Percentiles rank a stretch among this genome's conserved stretches.
These are phyloP conservation scores for Lobosporangium transversale DNA, from an alignment of 192 early-diverging fungal species.

Conservation along the genomic window DNA sequence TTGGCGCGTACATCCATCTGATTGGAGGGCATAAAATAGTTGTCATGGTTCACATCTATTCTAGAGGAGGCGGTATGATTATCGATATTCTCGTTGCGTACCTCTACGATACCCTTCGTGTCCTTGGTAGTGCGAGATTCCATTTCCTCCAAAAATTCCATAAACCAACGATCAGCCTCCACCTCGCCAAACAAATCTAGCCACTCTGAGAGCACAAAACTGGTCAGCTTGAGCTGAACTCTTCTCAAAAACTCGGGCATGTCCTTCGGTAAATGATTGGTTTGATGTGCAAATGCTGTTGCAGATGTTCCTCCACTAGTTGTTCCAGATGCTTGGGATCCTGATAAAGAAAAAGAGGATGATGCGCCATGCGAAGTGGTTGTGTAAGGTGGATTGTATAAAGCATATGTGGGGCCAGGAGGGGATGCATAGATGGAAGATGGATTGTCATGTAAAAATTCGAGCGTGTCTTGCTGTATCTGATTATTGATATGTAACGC, in stretches of 20 bases:
- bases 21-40: slow-evolving; percentile 13
- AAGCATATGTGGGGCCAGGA: slow-evolving; percentile 28
- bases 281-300: slow-evolving; percentile 25
- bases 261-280: slow-evolving; percentile 18
- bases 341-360: slow-evolving; percentile 10
- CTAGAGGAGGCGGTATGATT: too few relatives aligned
- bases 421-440: slow-evolving; percentile 31
- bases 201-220: slow-evolving; percentile 54
- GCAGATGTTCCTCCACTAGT: slow-evolving; percentile 10
- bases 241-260: slow-evolving; percentile 50
- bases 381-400: slow-evolving; percentile 45
- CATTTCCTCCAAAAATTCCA: slow-evolving; percentile 53
- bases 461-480: slow-evolving; percentile 4
- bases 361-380: slow-evolving; percentile 25
- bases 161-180: slow-evolving; percentile 54
- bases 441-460: slow-evolving; percentile 21
- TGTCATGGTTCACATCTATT: slow-evolving; percentile 22
- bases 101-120: too few relatives aligned
- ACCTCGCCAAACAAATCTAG: slow-evolving; percentile 46
- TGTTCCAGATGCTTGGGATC: slow-evolving; percentile 16
- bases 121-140: neutral
- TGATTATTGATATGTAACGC: neutral
- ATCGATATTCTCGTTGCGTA: neutral
- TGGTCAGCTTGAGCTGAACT: slow-evolving; percentile 46
- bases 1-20: slow-evolving; percentile 30